Evolutionary conservation across 768 basidiomycete species (phyloP).

Genomic region (Podaxis rugospora): DNA sequence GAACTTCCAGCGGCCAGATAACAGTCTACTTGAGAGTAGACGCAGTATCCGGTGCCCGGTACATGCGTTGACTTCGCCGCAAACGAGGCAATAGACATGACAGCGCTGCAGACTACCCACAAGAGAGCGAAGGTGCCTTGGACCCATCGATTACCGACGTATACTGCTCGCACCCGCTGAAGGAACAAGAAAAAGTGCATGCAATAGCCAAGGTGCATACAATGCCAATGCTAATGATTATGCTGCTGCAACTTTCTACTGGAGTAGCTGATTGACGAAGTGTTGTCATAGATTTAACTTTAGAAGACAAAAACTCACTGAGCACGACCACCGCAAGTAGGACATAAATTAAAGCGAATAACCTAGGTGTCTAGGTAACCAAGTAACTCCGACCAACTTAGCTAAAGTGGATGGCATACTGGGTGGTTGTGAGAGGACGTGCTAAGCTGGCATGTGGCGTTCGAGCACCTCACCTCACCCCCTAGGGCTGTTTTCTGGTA

Average conservation of each 20-base stretch:
- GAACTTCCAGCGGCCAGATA: constrained; percentile 21
- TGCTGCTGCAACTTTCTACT: background rate
- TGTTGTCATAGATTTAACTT: no score
- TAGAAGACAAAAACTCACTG: background rate
- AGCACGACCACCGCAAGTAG: background rate
- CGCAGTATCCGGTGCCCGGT: constrained; percentile 30
- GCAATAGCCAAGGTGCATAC: background rate
- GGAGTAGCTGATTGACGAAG: background rate
- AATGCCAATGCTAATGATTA: background rate
- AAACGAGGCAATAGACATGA: constrained; percentile 18
- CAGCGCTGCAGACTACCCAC: constrained; percentile 24
- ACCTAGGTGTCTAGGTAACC: no score
- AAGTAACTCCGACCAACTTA: no score
- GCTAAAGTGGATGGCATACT: no score
- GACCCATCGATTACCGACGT: constrained; percentile 17
- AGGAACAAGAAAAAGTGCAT: constrained; percentile 26
- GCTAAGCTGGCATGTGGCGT: no score
- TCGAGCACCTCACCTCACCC: no score
- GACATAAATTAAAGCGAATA: constrained; percentile 1
- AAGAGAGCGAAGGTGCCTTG: constrained; percentile 21
- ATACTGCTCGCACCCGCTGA: constrained; percentile 27
- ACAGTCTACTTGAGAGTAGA: constrained; percentile 17
- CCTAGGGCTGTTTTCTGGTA: no score
- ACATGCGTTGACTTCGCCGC: constrained; percentile 17
- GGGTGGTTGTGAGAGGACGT: no score